Conservation (phyloP, 768 basidiomycete species). For the Stropharia rugosoannulata region DNA sequence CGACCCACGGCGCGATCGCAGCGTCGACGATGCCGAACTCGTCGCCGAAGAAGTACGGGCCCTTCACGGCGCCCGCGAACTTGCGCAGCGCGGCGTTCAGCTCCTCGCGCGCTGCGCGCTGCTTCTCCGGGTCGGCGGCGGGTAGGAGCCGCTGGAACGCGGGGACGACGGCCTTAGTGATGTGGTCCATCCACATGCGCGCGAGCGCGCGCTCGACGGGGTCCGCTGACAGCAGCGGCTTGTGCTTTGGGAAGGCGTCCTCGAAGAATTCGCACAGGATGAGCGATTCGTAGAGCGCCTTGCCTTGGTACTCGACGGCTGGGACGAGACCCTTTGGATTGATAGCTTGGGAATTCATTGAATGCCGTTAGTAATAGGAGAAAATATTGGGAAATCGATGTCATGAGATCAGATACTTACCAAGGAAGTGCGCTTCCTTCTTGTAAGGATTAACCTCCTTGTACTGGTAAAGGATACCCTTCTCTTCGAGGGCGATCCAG, state of each 20-base stretch:
- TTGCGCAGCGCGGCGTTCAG: conserved; percentile 26
- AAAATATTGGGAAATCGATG: too few species aligned
- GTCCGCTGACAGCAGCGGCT: conserved; percentile 52
- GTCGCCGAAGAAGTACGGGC: conserved; percentile 58
- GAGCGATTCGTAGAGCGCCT: conserved; percentile 63
- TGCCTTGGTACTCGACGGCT: conserved; percentile 47
- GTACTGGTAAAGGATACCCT: conserved; percentile 65
- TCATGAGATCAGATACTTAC: conserved; percentile 22
- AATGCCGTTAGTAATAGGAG: not conserved
- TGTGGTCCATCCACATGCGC: conserved; percentile 58
- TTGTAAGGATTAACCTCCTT: conserved; percentile 71
- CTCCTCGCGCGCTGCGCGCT: conserved; percentile 26
- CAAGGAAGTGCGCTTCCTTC: conserved; percentile 57
- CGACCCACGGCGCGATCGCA: conserved; percentile 55
- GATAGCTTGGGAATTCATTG: conserved; percentile 27
- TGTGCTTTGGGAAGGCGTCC: conserved; percentile 48
- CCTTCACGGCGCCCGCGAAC: conserved; percentile 34
- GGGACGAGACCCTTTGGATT: conserved; percentile 76
- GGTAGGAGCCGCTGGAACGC: conserved; percentile 49
- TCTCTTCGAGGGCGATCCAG: conserved; percentile 71
- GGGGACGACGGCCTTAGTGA: conserved; percentile 52
- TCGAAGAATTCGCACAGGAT: conserved; percentile 68
- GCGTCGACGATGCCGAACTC: conserved; percentile 54
- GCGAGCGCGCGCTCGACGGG: conserved; percentile 49
- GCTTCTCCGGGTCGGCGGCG: conserved; percentile 31